These are phyloP conservation scores for Candida ovalis DNA, from an alignment of 805 yeast genomes.

Conservation along the genomic window DNA sequence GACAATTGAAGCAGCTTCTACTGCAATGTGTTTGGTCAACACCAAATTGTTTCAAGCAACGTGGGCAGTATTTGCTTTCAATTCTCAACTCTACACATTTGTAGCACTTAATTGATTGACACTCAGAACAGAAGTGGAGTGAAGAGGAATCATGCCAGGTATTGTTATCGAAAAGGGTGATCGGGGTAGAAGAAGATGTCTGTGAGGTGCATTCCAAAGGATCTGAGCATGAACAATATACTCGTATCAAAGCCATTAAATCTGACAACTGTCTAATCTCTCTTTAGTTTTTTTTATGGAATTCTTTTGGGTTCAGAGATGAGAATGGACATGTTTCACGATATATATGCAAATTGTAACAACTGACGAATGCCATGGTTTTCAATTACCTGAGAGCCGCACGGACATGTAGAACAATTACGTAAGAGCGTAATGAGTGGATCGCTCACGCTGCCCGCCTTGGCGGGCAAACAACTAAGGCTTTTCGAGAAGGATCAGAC, in stretches of 20 bases:
- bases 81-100: slow-evolving; percentile 24
- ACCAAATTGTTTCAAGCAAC: slow-evolving; percentile 18
- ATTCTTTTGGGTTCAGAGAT: no score
- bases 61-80: slow-evolving; percentile 25
- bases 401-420: no score
- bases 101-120: slow-evolving; percentile 27
- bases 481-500: no score
- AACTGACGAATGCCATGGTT: no score
- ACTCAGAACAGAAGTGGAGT: slow-evolving; percentile 27
- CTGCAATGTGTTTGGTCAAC: slow-evolving; percentile 19
- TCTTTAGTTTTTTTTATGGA: no score
- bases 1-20: slow-evolving; percentile 34
- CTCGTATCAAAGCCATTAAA: neutral
- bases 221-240: slow-evolving; percentile 17
- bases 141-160: slow-evolving; percentile 12
- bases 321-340: no score
- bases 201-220: neutral
- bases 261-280: no score
- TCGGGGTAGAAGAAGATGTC: slow-evolving; percentile 2
- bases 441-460: no score
- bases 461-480: no score
- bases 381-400: no score
- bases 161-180: slow-evolving; percentile 16
- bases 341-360: no score
- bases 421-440: no score